A percentile compares a stretch with the other conserved stretches of the same genome.
Conservation (phyloP, 225 moss, liverwort and hornwort species). For the Antitrichia curtipendula region DNA sequence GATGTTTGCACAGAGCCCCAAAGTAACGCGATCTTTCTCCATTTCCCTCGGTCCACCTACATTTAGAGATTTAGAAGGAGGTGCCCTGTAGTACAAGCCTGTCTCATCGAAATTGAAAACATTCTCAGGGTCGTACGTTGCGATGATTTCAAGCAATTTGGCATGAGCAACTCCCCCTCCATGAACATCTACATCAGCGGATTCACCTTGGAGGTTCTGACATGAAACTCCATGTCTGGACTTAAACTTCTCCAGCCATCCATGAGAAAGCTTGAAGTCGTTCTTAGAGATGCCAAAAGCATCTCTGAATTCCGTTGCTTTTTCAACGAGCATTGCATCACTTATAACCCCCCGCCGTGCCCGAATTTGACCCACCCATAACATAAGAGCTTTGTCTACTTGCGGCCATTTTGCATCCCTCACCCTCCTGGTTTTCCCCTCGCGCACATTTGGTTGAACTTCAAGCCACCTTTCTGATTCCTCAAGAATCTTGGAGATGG, state of each 20-base stretch:
- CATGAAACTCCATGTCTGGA: not conserved
- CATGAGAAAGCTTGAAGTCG: constrained; percentile 11
- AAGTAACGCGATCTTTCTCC: not conserved
- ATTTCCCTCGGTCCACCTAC: not conserved
- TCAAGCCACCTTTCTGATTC: not conserved
- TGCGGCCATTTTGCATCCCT: constrained; percentile 9
- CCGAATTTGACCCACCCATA: not conserved
- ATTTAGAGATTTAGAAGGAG: not conserved
- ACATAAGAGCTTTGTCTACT: constrained; percentile 3
- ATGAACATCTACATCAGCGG: not conserved
- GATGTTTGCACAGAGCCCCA: not conserved
- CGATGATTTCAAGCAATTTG: not conserved
- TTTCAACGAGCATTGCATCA: not conserved
- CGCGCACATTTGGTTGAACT: not conserved
- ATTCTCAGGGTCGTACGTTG: not conserved
- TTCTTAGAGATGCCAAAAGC: not conserved
- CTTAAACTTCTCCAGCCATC: constrained; percentile 14
- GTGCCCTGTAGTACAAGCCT: constrained; percentile 1
- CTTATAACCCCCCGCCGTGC: not conserved
- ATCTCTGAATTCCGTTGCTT: not conserved
- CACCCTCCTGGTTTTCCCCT: not conserved
- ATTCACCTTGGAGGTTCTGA: not conserved
- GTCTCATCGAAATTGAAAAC: not conserved
- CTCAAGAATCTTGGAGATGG: constrained; percentile 2
- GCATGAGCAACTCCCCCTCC: not conserved